These are phyloP conservation scores for Ophidiomyces ophidiicola DNA, from an alignment of 2,329 filamentous ascomycete genomes.

Conservation along the genomic window DNA sequence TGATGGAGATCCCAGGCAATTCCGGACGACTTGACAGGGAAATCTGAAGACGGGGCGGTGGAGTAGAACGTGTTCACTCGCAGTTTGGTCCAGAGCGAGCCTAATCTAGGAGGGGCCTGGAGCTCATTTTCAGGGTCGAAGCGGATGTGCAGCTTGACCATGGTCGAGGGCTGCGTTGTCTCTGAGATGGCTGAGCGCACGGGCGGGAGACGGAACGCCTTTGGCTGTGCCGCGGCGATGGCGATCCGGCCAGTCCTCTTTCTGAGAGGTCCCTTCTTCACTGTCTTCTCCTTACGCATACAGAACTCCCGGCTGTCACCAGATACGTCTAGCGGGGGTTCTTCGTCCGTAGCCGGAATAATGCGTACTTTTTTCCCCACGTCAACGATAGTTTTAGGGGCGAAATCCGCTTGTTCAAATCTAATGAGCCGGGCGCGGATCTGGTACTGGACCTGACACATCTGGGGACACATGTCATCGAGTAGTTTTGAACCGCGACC, in stretches of 20 bases:
- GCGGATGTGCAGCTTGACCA: slow-evolving; percentile 45
- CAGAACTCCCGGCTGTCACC: slow-evolving; percentile 39
- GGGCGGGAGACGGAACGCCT: slow-evolving; percentile 38
- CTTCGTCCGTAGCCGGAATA: slow-evolving; percentile 47
- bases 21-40: slow-evolving; percentile 36
- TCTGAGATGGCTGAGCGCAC: slow-evolving; percentile 22
- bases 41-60: slow-evolving; percentile 38
- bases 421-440: slow-evolving; percentile 40
- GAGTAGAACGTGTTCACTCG: slow-evolving; percentile 48
- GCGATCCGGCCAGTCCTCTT: slow-evolving; percentile 47
- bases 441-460: slow-evolving; percentile 48
- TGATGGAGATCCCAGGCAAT: slow-evolving; percentile 35
- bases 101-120: slow-evolving; percentile 42
- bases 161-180: slow-evolving; percentile 37
- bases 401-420: slow-evolving; percentile 26
- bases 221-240: slow-evolving; percentile 47
- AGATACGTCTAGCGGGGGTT: slow-evolving; percentile 44
- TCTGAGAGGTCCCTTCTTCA: slow-evolving; percentile 47
- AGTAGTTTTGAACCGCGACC: slow-evolving; percentile 39
- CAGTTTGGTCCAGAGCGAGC: slow-evolving; percentile 42
- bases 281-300: slow-evolving; percentile 45
- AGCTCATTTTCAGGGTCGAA: slow-evolving; percentile 46
- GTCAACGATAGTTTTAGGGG: slow-evolving; percentile 37
- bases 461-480: slow-evolving; percentile 52
- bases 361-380: slow-evolving; percentile 47